These are phyloP conservation scores for Cytospora piceicola DNA, from an alignment of 2,329 filamentous ascomycete species.

Conservation along the genomic window DNA sequence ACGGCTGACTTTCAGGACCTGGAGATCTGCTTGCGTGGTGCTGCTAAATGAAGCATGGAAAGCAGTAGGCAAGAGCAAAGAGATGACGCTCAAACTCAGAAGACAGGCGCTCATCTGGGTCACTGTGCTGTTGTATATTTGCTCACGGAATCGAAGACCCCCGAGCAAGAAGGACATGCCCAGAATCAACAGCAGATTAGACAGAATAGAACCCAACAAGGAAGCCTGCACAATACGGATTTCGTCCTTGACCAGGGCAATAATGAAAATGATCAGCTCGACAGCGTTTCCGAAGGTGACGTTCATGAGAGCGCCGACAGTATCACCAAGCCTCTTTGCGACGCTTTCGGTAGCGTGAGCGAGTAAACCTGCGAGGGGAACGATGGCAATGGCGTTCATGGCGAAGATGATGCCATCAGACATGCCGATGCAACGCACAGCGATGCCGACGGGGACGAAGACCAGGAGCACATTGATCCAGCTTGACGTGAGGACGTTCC, in stretches of 20 bases:
- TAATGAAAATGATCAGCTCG: slow-evolving; percentile 61
- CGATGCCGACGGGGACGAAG: slow-evolving; percentile 72
- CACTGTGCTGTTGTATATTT: slow-evolving; percentile 73
- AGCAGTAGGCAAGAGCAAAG: slow-evolving; percentile 44
- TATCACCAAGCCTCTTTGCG: slow-evolving; percentile 60
- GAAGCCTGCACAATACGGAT: slow-evolving; percentile 78
- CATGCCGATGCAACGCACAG: slow-evolving; percentile 47
- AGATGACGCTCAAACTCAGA: slow-evolving; percentile 64
- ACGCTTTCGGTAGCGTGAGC: slow-evolving; percentile 64
- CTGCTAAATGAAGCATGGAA: slow-evolving; percentile 72
- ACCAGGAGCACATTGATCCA: slow-evolving; percentile 69
- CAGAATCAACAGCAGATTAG: slow-evolving; percentile 74
- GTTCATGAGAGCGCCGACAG: slow-evolving; percentile 62
- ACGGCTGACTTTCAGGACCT: slow-evolving; percentile 74
- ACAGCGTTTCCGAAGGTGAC: slow-evolving; percentile 67
- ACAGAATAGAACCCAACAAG: slow-evolving; percentile 75
- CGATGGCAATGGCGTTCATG: slow-evolving; percentile 64
- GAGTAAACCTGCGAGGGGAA: slow-evolving; percentile 61
- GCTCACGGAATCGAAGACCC: slow-evolving; percentile 69
- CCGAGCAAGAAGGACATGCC: slow-evolving; percentile 76
- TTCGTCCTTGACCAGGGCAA: slow-evolving; percentile 58
- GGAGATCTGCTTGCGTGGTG: slow-evolving; percentile 56
- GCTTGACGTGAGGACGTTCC: slow-evolving; percentile 62
- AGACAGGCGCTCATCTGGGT: slow-evolving; percentile 75
- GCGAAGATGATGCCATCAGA: slow-evolving; percentile 57